Percentiles rank a stretch among this genome's conserved stretches.
phyloP scores from a whole-genome alignment of 345 rosid species.

The Bruguiera parviflora region DNA sequence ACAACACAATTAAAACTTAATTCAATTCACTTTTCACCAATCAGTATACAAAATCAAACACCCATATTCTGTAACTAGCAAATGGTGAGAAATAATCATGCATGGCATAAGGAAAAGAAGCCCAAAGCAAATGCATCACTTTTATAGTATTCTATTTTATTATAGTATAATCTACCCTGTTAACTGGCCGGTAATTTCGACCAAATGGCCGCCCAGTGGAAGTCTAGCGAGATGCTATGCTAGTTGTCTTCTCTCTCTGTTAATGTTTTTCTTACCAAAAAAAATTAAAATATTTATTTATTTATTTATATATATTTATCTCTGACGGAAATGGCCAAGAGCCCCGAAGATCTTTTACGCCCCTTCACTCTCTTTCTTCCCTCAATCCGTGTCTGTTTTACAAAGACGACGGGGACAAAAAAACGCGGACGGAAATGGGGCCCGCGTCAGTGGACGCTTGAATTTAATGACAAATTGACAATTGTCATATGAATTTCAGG shows the following conservation, averaged over 20 bases:
- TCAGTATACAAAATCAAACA: slow-evolving; percentile 18
- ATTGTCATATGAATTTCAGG: slow-evolving; percentile 35
- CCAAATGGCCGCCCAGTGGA: slow-evolving; percentile 1
- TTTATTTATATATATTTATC: no score
- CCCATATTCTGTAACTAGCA: slow-evolving; percentile 25
- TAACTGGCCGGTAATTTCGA: slow-evolving; percentile 7
- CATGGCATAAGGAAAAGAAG: background rate
- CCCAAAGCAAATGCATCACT: background rate
- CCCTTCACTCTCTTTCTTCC: background rate
- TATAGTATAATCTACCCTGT: slow-evolving; percentile 6
- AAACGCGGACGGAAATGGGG: slow-evolving; percentile 37
- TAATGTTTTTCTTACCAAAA: no score
- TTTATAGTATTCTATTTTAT: background rate
- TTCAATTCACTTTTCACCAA: slow-evolving; percentile 18
- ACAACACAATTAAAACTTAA: slow-evolving; percentile 13
- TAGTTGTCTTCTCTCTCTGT: background rate
- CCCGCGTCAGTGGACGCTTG: slow-evolving; percentile 38
- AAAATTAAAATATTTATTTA: no score
- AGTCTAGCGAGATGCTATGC: background rate
- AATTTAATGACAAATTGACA: slow-evolving; percentile 23
- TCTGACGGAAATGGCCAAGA: slow-evolving; percentile 25
- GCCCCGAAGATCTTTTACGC: background rate
- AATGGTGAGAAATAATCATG: background rate
- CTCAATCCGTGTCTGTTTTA: slow-evolving; percentile 2
- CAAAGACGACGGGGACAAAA: slow-evolving; percentile 32